phyloP scores from a whole-genome alignment of 2,329 filamentous ascomycete genomes.

The Acephala macrosclerotiorum region DNA sequence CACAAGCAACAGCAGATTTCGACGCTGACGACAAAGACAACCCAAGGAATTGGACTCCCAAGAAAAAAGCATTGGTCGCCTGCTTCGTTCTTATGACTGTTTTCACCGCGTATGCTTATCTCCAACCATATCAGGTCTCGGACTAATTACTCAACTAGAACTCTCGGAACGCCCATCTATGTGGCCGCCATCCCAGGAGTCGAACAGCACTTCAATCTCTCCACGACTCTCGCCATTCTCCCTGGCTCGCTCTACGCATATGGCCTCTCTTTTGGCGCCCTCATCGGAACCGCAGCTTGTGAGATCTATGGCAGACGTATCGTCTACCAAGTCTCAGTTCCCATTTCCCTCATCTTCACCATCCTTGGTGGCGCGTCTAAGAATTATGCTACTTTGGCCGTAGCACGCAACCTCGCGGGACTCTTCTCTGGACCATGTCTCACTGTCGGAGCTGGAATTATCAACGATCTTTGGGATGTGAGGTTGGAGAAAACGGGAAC shows the following conservation, averaged over 20 bases:
- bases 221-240: conserved; percentile 17
- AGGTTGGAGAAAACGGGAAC: conserved; percentile 23
- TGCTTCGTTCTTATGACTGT: conserved; percentile 13
- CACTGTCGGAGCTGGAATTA: conserved; percentile 23
- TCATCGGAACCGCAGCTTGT: conserved; percentile 18
- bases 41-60: conserved; percentile 13
- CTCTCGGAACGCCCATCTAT: conserved; percentile 25
- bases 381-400: conserved; percentile 10
- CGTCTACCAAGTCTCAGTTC: conserved; percentile 22
- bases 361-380: conserved; percentile 17
- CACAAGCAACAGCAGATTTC: background rate
- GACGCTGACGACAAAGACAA: conserved; percentile 1
- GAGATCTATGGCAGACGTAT: conserved; percentile 26
- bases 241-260: conserved; percentile 23
- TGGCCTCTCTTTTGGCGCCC: conserved; percentile 17
- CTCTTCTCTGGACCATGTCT: conserved; percentile 23
- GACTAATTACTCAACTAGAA: conserved; percentile 15
- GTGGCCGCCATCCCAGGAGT: conserved; percentile 20
- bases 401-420: conserved; percentile 17
- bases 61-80: conserved; percentile 13
- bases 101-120: conserved; percentile 15
- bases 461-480: conserved; percentile 28
- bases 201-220: conserved; percentile 15
- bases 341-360: conserved; percentile 18
- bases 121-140: background rate